phyloP scores from a whole-genome alignment of 352 stramenopile species.

The Phytophthora palmivora region DNA sequence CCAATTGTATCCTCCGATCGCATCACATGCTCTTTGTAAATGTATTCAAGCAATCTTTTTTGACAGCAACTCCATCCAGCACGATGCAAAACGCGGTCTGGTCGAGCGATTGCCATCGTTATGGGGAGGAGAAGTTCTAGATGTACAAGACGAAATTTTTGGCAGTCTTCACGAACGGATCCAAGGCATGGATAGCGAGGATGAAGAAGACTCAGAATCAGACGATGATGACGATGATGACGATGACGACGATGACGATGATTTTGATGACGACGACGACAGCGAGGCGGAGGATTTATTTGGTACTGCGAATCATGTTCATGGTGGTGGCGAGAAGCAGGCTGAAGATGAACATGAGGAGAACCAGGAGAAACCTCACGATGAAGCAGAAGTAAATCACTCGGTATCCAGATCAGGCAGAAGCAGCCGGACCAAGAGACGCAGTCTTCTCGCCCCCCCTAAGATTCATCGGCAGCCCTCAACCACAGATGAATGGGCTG shows the following conservation, averaged over 20 bases:
- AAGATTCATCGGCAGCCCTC: conserved; percentile 39
- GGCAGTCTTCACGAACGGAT: conserved; percentile 44
- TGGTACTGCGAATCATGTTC: conserved; percentile 17
- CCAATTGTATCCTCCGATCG: conserved; percentile 75
- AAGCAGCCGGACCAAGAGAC: conserved; percentile 18
- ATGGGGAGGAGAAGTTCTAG: conserved; percentile 69
- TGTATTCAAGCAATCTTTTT: conserved; percentile 81
- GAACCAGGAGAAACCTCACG: conserved; percentile 8
- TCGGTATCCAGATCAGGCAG: conserved; percentile 25
- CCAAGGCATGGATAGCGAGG: conserved; percentile 50
- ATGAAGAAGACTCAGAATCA: conserved; percentile 62
- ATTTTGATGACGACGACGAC: conserved; percentile 50
- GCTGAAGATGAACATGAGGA: conserved; percentile 11
- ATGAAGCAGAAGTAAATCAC: conserved; percentile 5
- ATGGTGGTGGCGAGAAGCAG: conserved; percentile 3
- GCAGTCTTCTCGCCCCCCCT: conserved; percentile 8
- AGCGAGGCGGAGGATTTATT: conserved; percentile 46
- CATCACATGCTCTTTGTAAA: conserved; percentile 69
- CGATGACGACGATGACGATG: conserved; percentile 48
- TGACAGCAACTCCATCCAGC: conserved; percentile 83
- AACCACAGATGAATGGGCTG: conserved; percentile 66
- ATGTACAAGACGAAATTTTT: conserved; percentile 73
- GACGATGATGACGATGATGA: conserved; percentile 50
- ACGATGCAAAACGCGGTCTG: conserved; percentile 77
- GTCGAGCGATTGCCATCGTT: conserved; percentile 78